These are phyloP conservation scores for Acmispon strigosus DNA, from an alignment of 306 rosid genomes.

Conservation along the genomic window DNA sequence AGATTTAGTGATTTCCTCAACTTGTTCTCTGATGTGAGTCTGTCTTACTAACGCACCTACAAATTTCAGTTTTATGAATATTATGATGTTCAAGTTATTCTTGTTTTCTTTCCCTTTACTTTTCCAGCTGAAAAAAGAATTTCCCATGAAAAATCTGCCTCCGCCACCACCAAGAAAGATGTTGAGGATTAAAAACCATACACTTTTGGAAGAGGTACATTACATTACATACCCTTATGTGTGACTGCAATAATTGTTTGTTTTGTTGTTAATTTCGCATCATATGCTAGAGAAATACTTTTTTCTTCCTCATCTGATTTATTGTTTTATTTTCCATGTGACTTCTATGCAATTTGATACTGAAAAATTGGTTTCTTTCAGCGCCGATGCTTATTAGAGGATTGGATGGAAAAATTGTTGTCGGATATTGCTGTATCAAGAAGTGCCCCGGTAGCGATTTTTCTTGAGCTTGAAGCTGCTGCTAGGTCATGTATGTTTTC, in stretches of 20 bases:
- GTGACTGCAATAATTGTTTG: background rate
- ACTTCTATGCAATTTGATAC: background rate
- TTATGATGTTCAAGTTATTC: background rate
- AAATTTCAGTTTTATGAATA: background rate
- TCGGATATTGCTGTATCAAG: conserved; percentile 83
- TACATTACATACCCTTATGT: conserved; percentile 7
- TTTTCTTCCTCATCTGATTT: background rate
- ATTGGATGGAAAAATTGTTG: conserved; percentile 75
- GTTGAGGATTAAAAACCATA: conserved; percentile 46
- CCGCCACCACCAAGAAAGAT: conserved; percentile 71
- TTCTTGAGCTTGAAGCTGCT: conserved; percentile 97
- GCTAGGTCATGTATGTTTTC: conserved; percentile 75
- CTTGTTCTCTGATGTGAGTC: conserved; percentile 63
- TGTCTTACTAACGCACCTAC: background rate
- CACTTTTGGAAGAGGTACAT: conserved; percentile 69
- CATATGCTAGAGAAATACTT: background rate
- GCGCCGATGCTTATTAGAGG: conserved; percentile 73
- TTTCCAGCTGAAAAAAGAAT: conserved; percentile 60
- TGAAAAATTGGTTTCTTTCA: conserved; percentile 43
- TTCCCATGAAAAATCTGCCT: conserved; percentile 61
- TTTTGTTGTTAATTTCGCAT: background rate
- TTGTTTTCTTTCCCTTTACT: background rate
- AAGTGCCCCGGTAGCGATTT: conserved; percentile 70
- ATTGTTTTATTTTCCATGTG: background rate
- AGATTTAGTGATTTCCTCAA: conserved; percentile 75